Evolutionary conservation across 306 rosid species (phyloP).

Genomic region (Cercis canadensis): DNA sequence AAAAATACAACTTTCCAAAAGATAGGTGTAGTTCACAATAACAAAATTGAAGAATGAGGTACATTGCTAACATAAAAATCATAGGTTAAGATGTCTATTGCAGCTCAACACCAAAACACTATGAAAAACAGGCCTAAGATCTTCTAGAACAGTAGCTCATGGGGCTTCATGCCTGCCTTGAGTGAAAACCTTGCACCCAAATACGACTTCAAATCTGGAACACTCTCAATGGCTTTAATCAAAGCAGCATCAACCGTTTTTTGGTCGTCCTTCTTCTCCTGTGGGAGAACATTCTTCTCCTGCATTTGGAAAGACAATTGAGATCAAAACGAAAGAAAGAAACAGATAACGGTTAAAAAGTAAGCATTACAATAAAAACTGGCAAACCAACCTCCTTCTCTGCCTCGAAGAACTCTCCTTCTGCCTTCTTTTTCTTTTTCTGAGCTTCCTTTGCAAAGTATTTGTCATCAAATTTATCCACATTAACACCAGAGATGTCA

Average conservation of each 20-base stretch:
- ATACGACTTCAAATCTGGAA: slow-evolving; percentile 76
- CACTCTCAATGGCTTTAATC: slow-evolving; percentile 66
- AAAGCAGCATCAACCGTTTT: slow-evolving; percentile 63
- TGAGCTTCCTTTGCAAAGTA: slow-evolving; percentile 60
- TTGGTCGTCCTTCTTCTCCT: slow-evolving; percentile 82
- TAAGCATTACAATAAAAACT: not conserved
- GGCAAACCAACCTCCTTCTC: slow-evolving; percentile 62
- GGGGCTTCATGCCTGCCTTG: slow-evolving; percentile 34
- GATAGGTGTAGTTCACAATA: too few species aligned
- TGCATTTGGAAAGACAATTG: slow-evolving; percentile 29
- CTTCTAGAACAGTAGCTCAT: slow-evolving; percentile 11
- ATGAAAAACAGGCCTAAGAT: not conserved
- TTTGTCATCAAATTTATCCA: slow-evolving; percentile 64
- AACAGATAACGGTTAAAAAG: too few species aligned
- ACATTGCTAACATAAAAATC: not conserved
- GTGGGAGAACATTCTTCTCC: slow-evolving; percentile 76
- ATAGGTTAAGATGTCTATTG: slow-evolving; percentile 2
- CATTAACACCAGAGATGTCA: slow-evolving; percentile 60
- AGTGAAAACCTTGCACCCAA: slow-evolving; percentile 65
- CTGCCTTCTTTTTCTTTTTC: slow-evolving; percentile 64
- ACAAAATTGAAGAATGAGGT: slow-evolving; percentile 13
- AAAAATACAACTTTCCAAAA: too few species aligned
- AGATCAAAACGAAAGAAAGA: not conserved
- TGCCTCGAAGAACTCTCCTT: slow-evolving; percentile 65
- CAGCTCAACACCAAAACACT: not conserved